phyloP scores from a whole-genome alignment of 352 stramenopile genomes.

The Pythium brassicae region DNA sequence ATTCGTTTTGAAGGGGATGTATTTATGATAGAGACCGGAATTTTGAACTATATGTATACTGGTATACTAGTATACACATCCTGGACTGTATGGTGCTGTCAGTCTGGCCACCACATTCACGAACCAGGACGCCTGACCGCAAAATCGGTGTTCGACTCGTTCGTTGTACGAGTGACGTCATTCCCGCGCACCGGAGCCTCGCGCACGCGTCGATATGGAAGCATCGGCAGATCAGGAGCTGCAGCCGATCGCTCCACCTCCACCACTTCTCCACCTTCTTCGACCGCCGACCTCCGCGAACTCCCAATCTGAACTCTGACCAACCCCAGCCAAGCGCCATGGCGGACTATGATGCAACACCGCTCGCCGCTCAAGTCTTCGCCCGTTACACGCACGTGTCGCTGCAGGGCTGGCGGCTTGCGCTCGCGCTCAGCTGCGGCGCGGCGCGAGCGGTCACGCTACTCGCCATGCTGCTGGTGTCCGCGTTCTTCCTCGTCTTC shows the following conservation, averaged over 20 bases:
- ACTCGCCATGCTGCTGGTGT: constrained; percentile 6
- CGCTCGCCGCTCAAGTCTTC: background rate
- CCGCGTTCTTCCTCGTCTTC: constrained; percentile 9
- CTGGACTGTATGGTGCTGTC: constrained; percentile 31
- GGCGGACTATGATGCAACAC: background rate
- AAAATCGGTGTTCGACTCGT: constrained; percentile 25
- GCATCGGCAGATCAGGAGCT: background rate
- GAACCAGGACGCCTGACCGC: constrained; percentile 35
- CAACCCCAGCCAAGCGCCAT: too few relatives aligned
- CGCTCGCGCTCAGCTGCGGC: constrained; percentile 4
- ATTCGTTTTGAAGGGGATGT: too few relatives aligned
- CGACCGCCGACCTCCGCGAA: background rate
- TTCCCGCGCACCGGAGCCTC: background rate
- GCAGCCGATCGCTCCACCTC: background rate
- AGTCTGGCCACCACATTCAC: constrained; percentile 42
- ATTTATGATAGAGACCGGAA: too few relatives aligned
- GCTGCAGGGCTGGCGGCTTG: constrained; percentile 8
- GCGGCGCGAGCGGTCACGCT: background rate
- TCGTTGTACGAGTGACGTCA: constrained; percentile 4
- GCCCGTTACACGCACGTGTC: constrained; percentile 8
- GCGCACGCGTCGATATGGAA: background rate
- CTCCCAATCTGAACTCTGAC: background rate
- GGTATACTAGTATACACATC: too few relatives aligned
- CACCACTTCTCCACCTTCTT: background rate
- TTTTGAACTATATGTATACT: too few relatives aligned